Evolutionary conservation across 495 filamentous ascomycete genomes (phyloP), one percentile per base, ranked within the genome.

Genomic region (Trichoderma virens): DNA sequence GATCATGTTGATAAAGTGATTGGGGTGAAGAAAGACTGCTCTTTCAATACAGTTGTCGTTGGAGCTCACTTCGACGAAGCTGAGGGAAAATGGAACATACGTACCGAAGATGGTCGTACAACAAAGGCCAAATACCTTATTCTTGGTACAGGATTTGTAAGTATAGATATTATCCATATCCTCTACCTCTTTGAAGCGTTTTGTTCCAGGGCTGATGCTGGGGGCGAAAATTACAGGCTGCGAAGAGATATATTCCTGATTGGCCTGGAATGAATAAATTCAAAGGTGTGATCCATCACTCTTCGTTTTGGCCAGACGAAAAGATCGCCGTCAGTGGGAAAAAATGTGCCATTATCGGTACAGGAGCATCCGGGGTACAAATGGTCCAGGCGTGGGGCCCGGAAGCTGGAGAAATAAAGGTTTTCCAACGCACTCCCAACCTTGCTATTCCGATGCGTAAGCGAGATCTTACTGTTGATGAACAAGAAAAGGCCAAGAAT

Each of bases 341-440:
- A 69, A 72, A 75, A 7, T 72, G 75, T 34, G 82, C 80, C 7
- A 72, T 87, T 45, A 80, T 89, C 23, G 86, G 86, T 9, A 88
- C 86, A 0, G 86, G 86, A 11, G 79, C 84, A 0, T 76, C 81
- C 0, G 85, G 83, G 0, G 79, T 88, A 0, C 86, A 89, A 62
- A 73, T 85, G 41, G 73, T 75, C 0, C 84, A 87, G 63, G 79
- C 77, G 16, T 64, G 69, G 65, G 76, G 70, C 23, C 69, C 70
- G 13, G 54, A 68, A 11, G 81, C 72, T 4, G 73, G 68, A 7
- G 65, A 76, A 6, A 59, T 83, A 31, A 78, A 67, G 18, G 76
- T 84, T 25, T 84, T 80, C 68, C 81, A 84, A 65, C 69, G 73
- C 18, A 75, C 72, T 0, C 83, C 83, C 0, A 86, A 85, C 65